Conservation (phyloP, 2,329 filamentous ascomycete species). For the Trichoderma koningii region DNA sequence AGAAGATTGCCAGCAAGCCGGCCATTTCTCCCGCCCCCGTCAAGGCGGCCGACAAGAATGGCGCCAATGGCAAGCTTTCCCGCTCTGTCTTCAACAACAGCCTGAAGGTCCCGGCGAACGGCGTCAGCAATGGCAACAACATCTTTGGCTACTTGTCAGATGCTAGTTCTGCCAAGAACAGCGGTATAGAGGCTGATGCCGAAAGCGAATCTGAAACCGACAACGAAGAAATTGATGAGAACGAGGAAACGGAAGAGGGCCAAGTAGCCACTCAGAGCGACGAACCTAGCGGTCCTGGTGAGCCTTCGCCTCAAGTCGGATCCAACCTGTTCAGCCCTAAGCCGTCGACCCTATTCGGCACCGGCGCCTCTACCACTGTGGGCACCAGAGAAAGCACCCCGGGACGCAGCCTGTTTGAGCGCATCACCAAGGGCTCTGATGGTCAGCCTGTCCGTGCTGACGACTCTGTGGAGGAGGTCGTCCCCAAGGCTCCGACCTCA, state of each 20-base stretch:
- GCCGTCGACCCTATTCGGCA: conserved; percentile 34
- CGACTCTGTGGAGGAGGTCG: conserved; percentile 32
- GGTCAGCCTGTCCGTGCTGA: conserved; percentile 52
- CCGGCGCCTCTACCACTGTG: conserved; percentile 42
- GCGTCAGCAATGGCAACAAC: conserved; percentile 47
- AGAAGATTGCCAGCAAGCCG: conserved; percentile 58
- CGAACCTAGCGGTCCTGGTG: conserved; percentile 46
- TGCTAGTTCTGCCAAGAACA: conserved; percentile 56
- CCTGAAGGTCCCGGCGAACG: conserved; percentile 38
- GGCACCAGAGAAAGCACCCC: conserved; percentile 50
- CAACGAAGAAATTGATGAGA: conserved; percentile 45
- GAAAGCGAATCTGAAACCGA: conserved; percentile 46
- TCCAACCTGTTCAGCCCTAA: conserved; percentile 37
- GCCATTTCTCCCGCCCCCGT: conserved; percentile 39
- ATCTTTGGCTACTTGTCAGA: conserved; percentile 64
- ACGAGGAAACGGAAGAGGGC: conserved; percentile 39
- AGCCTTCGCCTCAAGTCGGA: conserved; percentile 42
- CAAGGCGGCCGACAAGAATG: conserved; percentile 33
- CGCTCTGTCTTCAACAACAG: conserved; percentile 49
- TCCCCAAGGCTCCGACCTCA: conserved; percentile 35
- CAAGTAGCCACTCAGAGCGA: conserved; percentile 49
- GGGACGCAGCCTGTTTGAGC: conserved; percentile 57
- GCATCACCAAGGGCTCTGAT: conserved; percentile 53
- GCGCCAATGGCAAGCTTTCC: conserved; percentile 43
- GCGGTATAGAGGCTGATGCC: conserved; percentile 51